phyloP scores from a whole-genome alignment of 2,329 filamentous ascomycete genomes.

The Sporothrix schenckii region DNA sequence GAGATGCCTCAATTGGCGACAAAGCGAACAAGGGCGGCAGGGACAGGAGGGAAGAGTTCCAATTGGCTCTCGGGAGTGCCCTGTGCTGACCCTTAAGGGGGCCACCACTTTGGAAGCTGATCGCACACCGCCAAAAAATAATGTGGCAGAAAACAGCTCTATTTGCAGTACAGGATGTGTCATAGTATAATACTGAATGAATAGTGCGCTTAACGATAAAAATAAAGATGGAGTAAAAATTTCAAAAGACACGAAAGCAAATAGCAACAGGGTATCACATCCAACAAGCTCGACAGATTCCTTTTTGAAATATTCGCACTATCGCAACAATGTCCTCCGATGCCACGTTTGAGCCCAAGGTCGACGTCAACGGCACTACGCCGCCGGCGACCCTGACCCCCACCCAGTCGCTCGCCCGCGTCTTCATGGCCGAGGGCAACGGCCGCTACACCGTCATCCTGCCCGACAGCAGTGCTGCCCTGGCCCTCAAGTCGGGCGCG shows the following conservation, averaged over 20 bases:
- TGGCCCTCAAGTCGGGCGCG: slow-evolving; percentile 3
- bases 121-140: slow-evolving; percentile 9
- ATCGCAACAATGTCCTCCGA: slow-evolving; percentile 48
- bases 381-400: slow-evolving; percentile 61
- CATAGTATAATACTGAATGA: background rate
- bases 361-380: slow-evolving; percentile 67
- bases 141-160: slow-evolving; percentile 5
- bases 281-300: background rate
- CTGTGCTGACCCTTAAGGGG: background rate
- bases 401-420: slow-evolving; percentile 72
- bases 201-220: background rate
- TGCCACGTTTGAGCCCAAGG: slow-evolving; percentile 75
- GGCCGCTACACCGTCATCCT: slow-evolving; percentile 81
- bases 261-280: background rate
- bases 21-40: background rate
- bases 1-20: too few species aligned
- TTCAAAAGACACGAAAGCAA: too few species aligned
- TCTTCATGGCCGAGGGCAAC: slow-evolving; percentile 80
- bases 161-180: background rate
- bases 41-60: background rate
- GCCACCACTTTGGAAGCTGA: background rate
- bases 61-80: slow-evolving; percentile 14
- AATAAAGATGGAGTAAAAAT: too few species aligned
- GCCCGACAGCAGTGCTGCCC: slow-evolving; percentile 49
- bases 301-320: too few species aligned